Percentiles rank a stretch among this genome's conserved stretches.
phyloP scores from a whole-genome alignment of 1,284 basidiomycete genomes.

The Ustilago lituana region DNA sequence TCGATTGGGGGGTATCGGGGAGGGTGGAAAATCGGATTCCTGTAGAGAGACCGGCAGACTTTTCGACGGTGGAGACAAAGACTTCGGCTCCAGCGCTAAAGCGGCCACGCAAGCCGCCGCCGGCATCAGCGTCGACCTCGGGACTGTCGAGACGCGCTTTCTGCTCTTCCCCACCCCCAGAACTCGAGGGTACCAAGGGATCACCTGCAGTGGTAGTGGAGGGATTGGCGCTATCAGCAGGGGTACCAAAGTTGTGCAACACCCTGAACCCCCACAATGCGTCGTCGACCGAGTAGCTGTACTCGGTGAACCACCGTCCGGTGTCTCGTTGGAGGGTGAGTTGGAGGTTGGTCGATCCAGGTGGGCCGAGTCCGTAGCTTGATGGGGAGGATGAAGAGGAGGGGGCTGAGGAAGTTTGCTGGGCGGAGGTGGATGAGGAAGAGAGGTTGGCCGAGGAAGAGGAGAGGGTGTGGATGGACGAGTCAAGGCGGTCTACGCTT shows the following conservation, averaged over 20 bases:
- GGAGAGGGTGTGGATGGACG: constrained; percentile 5
- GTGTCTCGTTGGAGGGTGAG: constrained; percentile 89
- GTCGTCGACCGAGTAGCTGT: constrained; percentile 92
- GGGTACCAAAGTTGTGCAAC: constrained; percentile 84
- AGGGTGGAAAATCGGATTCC: constrained; percentile 91
- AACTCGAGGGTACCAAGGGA: no score
- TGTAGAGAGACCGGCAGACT: constrained; percentile 91
- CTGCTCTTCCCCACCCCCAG: no score
- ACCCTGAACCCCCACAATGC: constrained; percentile 88
- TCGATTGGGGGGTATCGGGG: constrained; percentile 72
- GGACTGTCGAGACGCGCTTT: constrained; percentile 71
- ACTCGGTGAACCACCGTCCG: constrained; percentile 91
- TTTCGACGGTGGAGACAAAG: constrained; percentile 91
- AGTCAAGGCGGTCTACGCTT: constrained; percentile 10
- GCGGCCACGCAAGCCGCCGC: constrained; percentile 81
- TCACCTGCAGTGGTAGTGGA: no score
- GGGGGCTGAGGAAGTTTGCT: no score
- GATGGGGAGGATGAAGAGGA: constrained; percentile 16
- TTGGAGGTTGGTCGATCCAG: constrained; percentile 72
- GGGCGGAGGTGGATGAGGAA: neutral
- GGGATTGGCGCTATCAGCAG: neutral
- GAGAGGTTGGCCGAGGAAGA: neutral
- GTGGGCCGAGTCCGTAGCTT: constrained; percentile 27
- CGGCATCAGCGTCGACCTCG: constrained; percentile 71
- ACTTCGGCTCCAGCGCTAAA: constrained; percentile 92